phyloP scores from a whole-genome alignment of 257 asterid species.

The Nyctanthes arbortristis region DNA sequence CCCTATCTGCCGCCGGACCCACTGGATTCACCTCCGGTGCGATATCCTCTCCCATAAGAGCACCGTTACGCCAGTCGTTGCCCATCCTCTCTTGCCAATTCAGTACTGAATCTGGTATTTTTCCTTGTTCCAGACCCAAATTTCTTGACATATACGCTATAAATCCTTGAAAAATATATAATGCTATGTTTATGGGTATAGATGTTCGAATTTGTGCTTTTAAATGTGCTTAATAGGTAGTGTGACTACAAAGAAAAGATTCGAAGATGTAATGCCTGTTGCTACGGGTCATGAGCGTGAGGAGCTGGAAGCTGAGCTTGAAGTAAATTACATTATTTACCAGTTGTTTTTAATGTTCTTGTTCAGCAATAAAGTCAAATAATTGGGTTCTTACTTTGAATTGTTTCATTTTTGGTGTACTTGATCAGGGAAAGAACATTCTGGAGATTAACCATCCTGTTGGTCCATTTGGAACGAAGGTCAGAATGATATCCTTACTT shows the following conservation, averaged over 20 bases:
- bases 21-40: constrained; percentile 38
- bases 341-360: neutral
- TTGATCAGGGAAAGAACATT: constrained; percentile 49
- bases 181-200: neutral
- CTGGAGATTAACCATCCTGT: constrained; percentile 53
- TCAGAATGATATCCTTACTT: constrained; percentile 22
- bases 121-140: constrained; percentile 27
- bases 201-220: neutral
- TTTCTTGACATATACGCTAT: neutral
- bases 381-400: constrained; percentile 5
- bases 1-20: constrained; percentile 55
- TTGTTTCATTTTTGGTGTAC: neutral
- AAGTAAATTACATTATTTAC: constrained; percentile 43
- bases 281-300: constrained; percentile 98
- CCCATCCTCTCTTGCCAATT: constrained; percentile 48
- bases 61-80: constrained; percentile 38
- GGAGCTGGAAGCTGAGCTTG: constrained; percentile 84
- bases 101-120: constrained; percentile 61
- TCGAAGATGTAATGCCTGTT: constrained; percentile 91
- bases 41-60: constrained; percentile 31
- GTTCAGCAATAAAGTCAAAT: neutral
- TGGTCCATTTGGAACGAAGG: constrained; percentile 67
- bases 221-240: constrained; percentile 30
- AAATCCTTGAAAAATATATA: neutral
- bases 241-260: constrained; percentile 50